A percentile compares a stretch with the other conserved stretches of the same genome.
phyloP scores from a whole-genome alignment of 768 basidiomycete genomes.

The Termitomyces sp. region DNA sequence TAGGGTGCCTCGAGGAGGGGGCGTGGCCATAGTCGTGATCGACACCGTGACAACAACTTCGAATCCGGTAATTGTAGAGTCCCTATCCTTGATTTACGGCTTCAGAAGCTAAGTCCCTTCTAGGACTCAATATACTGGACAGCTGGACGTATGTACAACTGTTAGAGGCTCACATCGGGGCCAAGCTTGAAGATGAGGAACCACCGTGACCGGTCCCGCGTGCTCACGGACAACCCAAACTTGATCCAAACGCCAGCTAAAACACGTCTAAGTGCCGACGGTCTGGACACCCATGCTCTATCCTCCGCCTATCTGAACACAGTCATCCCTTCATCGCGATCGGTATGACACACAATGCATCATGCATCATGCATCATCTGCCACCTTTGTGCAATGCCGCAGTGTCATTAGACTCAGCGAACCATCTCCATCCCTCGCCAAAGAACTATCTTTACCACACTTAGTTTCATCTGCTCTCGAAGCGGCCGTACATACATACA shows the following conservation, averaged over 20 bases:
- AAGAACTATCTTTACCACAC: not conserved
- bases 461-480: not conserved
- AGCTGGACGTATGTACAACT: not conserved
- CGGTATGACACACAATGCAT: not conserved
- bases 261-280: not conserved
- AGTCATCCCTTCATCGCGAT: not conserved
- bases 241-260: not conserved
- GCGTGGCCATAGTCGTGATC: not conserved
- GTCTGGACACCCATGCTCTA: not conserved
- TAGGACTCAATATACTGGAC: not conserved
- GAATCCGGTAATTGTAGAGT: not conserved
- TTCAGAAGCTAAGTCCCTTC: not conserved
- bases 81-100: not conserved
- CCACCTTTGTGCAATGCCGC: too few species aligned
- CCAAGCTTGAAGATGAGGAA: not conserved
- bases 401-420: constrained; percentile 1
- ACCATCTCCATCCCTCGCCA: not conserved
- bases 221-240: too few species aligned
- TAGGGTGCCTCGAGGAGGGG: not conserved
- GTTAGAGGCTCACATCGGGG: not conserved
- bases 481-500: too few species aligned
- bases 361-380: not conserved
- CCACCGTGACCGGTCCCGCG: not conserved
- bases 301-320: too few species aligned
- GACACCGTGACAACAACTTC: not conserved